These are phyloP conservation scores for Pichia sp. DNA, from an alignment of 1,139 yeast genomes.

Conservation along the genomic window DNA sequence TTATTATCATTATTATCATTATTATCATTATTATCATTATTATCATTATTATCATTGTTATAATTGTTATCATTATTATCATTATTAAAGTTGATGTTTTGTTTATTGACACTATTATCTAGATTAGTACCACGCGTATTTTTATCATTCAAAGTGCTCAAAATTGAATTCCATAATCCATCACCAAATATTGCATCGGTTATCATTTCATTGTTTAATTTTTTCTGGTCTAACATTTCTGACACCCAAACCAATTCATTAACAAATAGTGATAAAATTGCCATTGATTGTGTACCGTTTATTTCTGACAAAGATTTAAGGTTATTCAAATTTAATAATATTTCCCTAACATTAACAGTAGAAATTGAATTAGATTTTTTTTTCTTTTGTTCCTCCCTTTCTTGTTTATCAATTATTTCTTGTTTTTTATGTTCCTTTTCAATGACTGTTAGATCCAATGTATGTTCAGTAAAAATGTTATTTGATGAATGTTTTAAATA, in stretches of 20 bases:
- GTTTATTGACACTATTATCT: too few species aligned
- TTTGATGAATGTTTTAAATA: too few species aligned
- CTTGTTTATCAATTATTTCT: not conserved
- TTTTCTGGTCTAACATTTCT: conserved; percentile 2
- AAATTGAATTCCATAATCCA: conserved; percentile 2
- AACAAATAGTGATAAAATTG: conserved; percentile 11
- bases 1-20: not conserved
- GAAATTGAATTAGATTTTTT: conserved; percentile 9
- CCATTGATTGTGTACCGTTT: conserved; percentile 19
- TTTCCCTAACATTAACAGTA: conserved; percentile 12
- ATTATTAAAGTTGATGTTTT: too few species aligned
- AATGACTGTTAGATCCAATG: not conserved
- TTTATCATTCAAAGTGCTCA: too few species aligned
- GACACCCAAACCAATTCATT: conserved; percentile 10
- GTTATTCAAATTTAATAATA: conserved; percentile 8
- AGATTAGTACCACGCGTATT: too few species aligned
- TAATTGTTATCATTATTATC: not conserved
- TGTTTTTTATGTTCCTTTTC: conserved; percentile 1
- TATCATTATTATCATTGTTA: not conserved
- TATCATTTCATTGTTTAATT: conserved; percentile 2
- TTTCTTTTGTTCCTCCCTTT: not conserved
- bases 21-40: not conserved
- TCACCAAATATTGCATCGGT: conserved; percentile 9
- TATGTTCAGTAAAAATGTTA: conserved; percentile 2
- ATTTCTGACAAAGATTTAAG: conserved; percentile 13